A percentile compares a stretch with the other conserved stretches of the same genome.
Conservation (phyloP, 2,329 filamentous ascomycete species). For the Beauveria rudraprayagi region DNA sequence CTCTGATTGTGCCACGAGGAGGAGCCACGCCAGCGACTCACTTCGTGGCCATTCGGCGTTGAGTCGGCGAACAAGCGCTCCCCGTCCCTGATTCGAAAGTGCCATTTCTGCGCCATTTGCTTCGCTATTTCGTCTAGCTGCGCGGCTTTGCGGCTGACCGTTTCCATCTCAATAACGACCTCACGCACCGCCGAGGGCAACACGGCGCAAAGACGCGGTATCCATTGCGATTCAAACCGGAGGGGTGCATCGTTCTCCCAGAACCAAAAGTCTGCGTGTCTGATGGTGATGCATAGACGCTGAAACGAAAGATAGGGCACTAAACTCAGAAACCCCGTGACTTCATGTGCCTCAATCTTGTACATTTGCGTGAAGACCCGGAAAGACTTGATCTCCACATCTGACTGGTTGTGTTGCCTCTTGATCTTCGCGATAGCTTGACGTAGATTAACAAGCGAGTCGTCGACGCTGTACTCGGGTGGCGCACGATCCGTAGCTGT, state of each 20-base stretch:
- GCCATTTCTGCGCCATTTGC: slow-evolving; percentile 27
- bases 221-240: slow-evolving; percentile 29
- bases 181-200: slow-evolving; percentile 28
- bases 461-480: slow-evolving; percentile 13
- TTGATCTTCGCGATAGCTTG: background rate
- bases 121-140: slow-evolving; percentile 38
- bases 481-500: slow-evolving; percentile 24
- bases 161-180: slow-evolving; percentile 40
- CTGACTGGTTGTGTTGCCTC: slow-evolving; percentile 10
- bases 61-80: slow-evolving; percentile 22
- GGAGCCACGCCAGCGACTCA: slow-evolving; percentile 35
- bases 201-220: slow-evolving; percentile 16
- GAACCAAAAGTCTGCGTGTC: slow-evolving; percentile 41
- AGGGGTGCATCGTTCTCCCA: slow-evolving; percentile 33
- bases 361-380: slow-evolving; percentile 37
- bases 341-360: slow-evolving; percentile 20
- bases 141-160: slow-evolving; percentile 33
- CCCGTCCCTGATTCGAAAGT: slow-evolving; percentile 26
- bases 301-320: slow-evolving; percentile 24
- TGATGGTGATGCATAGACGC: slow-evolving; percentile 35
- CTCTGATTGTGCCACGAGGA: slow-evolving; percentile 30
- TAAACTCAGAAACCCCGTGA: slow-evolving; percentile 18
- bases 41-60: slow-evolving; percentile 16
- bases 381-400: slow-evolving; percentile 24
- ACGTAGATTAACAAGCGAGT: background rate